Base-by-base conservation (phyloP, 192 early-diverging fungal species). In the Coemansia sp. region DNA sequence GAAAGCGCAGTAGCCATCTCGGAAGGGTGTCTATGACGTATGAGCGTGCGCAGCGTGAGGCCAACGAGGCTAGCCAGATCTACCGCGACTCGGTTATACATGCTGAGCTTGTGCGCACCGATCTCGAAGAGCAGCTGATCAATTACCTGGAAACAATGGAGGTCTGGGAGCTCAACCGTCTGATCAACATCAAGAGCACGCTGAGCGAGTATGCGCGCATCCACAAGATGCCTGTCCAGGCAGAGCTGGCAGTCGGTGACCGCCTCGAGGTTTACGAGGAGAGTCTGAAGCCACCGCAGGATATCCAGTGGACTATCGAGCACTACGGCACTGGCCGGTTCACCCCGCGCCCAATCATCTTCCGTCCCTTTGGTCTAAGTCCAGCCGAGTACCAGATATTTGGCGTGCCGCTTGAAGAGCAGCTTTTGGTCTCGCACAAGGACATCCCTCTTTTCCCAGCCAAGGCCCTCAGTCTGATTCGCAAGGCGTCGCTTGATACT, bases 241-340 rank as follows among this genome's bases (percentile, higher is more conserved):
- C 66, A 24, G 72, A 62, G 60, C 62, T 76, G 43, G 53, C 66
- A n/a, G 73, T 69, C 40, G 56, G 63, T 38, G 73, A 81, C 55
- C 66, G 83, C 5, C 78, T 87, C 60, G 71, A 82, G 15, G 83
- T 84, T 2, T 83, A 84, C 23, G 87, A 89, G 21, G 86, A 91
- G 69, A 86, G 87, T 17, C 66, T 91, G n/a, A 84, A 85, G 66
- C 87, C 89, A n/a, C 75, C 84, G 44, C 83, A 88, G 52, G 89
- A 91, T 59, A 83, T 91, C 38, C 86, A 89, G 53, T 89, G 82
- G 70, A 82, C 84, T 39, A 87, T 91, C 40, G 85, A 91, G 43
- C 83, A 87, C 53, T 88, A 91, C 65, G 81, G 84, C 24, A 85
- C 84, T 12, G 84, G 85, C 5, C 71, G 82, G 17, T 91, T 87